These are phyloP conservation scores for Kwoniella pini DNA, from an alignment of 768 basidiomycete genomes.

Conservation along the genomic window DNA sequence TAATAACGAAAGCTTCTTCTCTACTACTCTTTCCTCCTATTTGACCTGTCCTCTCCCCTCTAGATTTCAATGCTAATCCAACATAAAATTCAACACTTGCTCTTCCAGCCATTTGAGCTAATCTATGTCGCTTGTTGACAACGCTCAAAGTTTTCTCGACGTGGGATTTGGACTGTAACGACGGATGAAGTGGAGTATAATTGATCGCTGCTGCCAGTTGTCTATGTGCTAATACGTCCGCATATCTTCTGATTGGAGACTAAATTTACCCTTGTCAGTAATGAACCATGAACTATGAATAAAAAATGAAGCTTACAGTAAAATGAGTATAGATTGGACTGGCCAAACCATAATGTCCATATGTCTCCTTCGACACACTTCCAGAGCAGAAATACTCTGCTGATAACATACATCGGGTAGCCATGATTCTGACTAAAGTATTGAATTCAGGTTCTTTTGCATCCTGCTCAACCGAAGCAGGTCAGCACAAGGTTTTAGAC, in stretches of 20 bases:
- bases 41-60: slow-evolving; percentile 51
- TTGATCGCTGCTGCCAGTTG: slow-evolving; percentile 89
- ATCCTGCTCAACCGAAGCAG: slow-evolving; percentile 61
- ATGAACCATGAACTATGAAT: too few relatives aligned
- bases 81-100: slow-evolving; percentile 98
- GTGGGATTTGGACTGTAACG: slow-evolving; percentile 81
- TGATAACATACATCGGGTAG: slow-evolving; percentile 95
- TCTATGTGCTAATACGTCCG: slow-evolving; percentile 91
- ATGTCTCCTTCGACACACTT: slow-evolving; percentile 85
- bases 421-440: slow-evolving; percentile 97
- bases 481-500: slow-evolving; percentile 5
- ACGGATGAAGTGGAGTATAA: slow-evolving; percentile 76
- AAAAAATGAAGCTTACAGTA: slow-evolving; percentile 58
- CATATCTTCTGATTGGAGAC: slow-evolving; percentile 94
- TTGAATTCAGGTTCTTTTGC: slow-evolving; percentile 85
- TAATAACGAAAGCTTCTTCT: slow-evolving; percentile 65
- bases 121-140: slow-evolving; percentile 87
- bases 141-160: slow-evolving; percentile 83
- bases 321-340: slow-evolving; percentile 97
- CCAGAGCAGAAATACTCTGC: slow-evolving; percentile 98
- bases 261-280: too few relatives aligned
- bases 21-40: slow-evolving; percentile 40
- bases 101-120: slow-evolving; percentile 96
- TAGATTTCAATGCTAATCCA: slow-evolving; percentile 78
- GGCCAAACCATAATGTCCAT: slow-evolving; percentile 97